A percentile compares a stretch with the other conserved stretches of the same genome.
Conservation (phyloP, 2,329 filamentous ascomycete species). For the Pseudonectria foliicola region DNA sequence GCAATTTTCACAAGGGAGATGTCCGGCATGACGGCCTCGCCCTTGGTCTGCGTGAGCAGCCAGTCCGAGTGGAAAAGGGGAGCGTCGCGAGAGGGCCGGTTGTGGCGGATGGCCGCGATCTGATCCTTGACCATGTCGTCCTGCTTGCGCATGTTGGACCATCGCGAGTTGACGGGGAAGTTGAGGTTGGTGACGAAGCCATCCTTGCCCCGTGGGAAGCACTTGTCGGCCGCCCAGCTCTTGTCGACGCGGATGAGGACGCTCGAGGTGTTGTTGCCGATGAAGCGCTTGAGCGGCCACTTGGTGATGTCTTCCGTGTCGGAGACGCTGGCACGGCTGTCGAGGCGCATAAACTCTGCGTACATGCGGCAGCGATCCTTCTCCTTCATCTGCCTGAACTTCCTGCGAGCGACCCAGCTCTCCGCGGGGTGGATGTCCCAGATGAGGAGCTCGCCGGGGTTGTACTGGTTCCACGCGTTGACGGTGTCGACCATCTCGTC, state of each 20-base stretch:
- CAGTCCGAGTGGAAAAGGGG: conserved; percentile 21
- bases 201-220: conserved; percentile 18
- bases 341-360: conserved; percentile 13
- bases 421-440: conserved; percentile 21
- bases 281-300: conserved; percentile 19
- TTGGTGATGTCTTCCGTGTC: conserved; percentile 17
- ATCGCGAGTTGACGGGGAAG: conserved; percentile 19
- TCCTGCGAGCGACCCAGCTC: conserved; percentile 1
- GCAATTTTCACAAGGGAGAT: conserved; percentile 9
- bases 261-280: conserved; percentile 15
- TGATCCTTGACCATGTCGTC: conserved; percentile 16
- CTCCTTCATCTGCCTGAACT: conserved; percentile 1
- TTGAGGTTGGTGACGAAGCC: conserved; percentile 21
- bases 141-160: conserved; percentile 13
- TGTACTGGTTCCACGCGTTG: conserved; percentile 21
- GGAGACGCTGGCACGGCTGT: conserved; percentile 15
- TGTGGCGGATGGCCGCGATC: conserved; percentile 7
- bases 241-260: conserved; percentile 24
- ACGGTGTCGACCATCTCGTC: conserved; percentile 21
- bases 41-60: conserved; percentile 15
- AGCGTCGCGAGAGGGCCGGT: conserved; percentile 6
- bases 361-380: conserved; percentile 11
- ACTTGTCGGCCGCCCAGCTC: conserved; percentile 10
- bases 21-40: conserved; percentile 1
- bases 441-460: conserved; percentile 29